phyloP scores from a whole-genome alignment of 2,329 filamentous ascomycete genomes.

The Colletotrichum sp. region DNA sequence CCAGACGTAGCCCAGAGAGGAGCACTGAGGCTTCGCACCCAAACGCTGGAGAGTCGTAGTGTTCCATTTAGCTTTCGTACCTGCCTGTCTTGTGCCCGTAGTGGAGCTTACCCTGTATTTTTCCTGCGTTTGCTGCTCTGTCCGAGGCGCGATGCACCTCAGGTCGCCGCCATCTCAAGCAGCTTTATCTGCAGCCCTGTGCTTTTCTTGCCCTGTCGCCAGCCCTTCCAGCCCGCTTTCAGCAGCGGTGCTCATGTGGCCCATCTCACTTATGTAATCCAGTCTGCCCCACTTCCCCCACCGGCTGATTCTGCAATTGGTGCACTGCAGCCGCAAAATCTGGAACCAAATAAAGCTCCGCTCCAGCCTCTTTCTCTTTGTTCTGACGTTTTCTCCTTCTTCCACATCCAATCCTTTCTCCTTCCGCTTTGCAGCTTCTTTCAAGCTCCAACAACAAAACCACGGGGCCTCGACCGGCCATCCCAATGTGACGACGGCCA shows the following conservation, averaged over 20 bases:
- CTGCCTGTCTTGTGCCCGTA: background rate
- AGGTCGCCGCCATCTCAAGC: background rate
- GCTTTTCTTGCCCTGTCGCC: conserved; percentile 8
- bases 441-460: background rate
- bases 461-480: conserved; percentile 4
- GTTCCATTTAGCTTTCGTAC: background rate
- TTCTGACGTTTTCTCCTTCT: conserved; percentile 19
- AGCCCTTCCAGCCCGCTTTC: conserved; percentile 1
- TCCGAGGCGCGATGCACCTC: background rate
- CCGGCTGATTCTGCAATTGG: conserved; percentile 15
- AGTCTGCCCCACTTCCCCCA: background rate
- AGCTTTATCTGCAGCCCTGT: background rate
- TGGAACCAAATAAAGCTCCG: conserved; percentile 22
- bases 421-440: background rate
- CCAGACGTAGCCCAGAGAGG: background rate
- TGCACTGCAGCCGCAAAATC: conserved; percentile 8
- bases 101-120: background rate
- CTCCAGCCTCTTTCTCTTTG: conserved; percentile 22
- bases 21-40: background rate
- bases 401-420: conserved; percentile 15
- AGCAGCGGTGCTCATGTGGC: conserved; percentile 1
- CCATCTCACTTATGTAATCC: conserved; percentile 7
- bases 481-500: conserved; percentile 16
- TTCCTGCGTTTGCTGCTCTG: background rate
- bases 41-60: background rate